Evolutionary conservation across 139 green algal species (phyloP).

Genomic region (Chlorella sp.): DNA sequence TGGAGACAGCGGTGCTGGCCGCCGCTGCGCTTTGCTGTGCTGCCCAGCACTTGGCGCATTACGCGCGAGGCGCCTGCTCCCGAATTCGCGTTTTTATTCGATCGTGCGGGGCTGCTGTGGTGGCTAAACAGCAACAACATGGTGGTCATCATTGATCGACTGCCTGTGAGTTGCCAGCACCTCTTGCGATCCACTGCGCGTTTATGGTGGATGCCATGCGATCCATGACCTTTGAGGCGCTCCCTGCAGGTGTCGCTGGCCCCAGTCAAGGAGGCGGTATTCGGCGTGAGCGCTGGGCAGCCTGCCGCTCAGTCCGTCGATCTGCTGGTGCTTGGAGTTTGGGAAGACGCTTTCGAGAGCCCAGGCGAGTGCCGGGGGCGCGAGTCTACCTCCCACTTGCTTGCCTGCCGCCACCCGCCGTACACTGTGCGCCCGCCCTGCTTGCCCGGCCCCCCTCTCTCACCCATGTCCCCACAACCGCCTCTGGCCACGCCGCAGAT

Average conservation of each 20-base stretch:
- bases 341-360: constrained; percentile 66
- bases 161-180: not conserved
- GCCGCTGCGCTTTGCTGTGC: no score
- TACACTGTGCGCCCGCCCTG: no score
- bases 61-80: not conserved
- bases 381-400: not conserved
- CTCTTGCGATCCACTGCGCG: not conserved
- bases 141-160: constrained; percentile 9
- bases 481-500: constrained; percentile 19
- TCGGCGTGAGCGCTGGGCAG: not conserved
- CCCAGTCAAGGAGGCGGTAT: constrained; percentile 8
- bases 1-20: not conserved
- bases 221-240: not conserved
- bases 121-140: not conserved
- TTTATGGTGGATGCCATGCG: not conserved
- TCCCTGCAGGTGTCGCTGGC: constrained; percentile 41
- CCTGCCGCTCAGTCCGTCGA: constrained; percentile 62
- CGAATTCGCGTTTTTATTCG: not conserved
- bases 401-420: not conserved
- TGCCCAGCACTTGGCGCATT: no score
- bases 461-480: not conserved
- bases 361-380: not conserved
- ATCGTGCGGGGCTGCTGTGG: not conserved
- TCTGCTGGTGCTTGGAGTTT: constrained; percentile 77
- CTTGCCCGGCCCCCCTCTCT: not conserved